These are phyloP conservation scores for Corymbia citriodora DNA, from an alignment of 441 rosid species.

Conservation along the genomic window DNA sequence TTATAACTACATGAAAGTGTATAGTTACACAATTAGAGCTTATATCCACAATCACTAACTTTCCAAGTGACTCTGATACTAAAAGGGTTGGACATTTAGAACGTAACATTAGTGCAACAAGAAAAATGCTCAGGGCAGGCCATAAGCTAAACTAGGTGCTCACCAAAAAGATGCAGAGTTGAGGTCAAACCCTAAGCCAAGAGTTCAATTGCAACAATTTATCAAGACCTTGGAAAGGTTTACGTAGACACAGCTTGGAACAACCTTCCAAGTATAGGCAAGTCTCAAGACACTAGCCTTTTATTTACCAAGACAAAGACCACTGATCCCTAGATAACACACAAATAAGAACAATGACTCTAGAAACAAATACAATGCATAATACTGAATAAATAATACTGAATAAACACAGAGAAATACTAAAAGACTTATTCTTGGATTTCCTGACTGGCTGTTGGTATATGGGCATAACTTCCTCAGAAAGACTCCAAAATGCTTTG, in stretches of 20 bases:
- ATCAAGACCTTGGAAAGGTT: background rate
- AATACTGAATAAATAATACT: background rate
- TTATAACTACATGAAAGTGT: background rate
- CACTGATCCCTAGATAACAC: background rate
- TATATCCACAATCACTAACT: background rate
- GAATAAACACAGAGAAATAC: background rate
- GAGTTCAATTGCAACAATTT: background rate
- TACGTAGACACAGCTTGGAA: background rate
- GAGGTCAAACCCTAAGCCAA: background rate
- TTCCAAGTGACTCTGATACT: background rate
- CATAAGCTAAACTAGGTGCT: background rate
- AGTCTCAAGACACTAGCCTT: background rate
- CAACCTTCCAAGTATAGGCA: background rate
- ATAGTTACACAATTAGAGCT: background rate
- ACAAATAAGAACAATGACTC: background rate
- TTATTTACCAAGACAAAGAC: background rate
- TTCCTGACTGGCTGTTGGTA: background rate
- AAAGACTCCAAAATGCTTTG: background rate
- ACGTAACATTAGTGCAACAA: background rate
- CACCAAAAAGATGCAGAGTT: background rate
- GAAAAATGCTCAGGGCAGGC: background rate
- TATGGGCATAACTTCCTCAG: background rate
- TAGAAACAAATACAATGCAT: background rate
- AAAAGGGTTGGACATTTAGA: background rate
- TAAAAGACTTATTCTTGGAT: background rate